Conservation (phyloP, 345 rosid species). For the Geranium rotundifolium region DNA sequence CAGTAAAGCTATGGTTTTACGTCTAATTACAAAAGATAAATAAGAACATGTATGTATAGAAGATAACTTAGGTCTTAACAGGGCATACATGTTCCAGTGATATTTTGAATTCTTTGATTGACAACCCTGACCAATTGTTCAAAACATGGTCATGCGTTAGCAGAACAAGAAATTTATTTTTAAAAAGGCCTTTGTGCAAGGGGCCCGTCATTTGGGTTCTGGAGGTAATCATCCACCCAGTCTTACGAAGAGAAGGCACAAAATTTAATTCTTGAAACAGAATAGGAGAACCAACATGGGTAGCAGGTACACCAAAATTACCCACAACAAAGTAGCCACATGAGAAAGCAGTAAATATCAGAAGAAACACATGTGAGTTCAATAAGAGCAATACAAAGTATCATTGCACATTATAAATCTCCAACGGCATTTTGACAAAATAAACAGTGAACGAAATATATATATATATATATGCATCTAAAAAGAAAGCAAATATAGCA, state of each 20-base stretch:
- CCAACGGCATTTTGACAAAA: not conserved
- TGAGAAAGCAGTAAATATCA: no score
- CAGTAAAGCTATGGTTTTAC: no score
- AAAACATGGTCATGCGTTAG: not conserved
- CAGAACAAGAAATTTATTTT: not conserved
- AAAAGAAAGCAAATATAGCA: slow-evolving; percentile 14
- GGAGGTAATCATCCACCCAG: no score
- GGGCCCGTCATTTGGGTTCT: no score
- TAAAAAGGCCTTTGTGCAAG: not conserved
- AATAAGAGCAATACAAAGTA: no score
- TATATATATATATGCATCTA: not conserved
- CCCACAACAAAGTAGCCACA: no score
- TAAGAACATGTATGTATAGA: not conserved
- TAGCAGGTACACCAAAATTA: no score
- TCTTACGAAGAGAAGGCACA: no score
- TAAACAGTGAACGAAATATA: not conserved
- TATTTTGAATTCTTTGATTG: not conserved
- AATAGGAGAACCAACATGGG: no score
- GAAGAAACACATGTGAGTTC: no score
- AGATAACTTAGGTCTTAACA: not conserved
- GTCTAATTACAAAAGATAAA: not conserved
- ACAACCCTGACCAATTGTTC: not conserved
- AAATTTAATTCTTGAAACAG: no score
- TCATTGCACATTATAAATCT: not conserved
- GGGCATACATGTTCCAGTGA: not conserved